These are phyloP conservation scores for Leccinum uliginosum DNA, from an alignment of 768 basidiomycete species.

Conservation along the genomic window DNA sequence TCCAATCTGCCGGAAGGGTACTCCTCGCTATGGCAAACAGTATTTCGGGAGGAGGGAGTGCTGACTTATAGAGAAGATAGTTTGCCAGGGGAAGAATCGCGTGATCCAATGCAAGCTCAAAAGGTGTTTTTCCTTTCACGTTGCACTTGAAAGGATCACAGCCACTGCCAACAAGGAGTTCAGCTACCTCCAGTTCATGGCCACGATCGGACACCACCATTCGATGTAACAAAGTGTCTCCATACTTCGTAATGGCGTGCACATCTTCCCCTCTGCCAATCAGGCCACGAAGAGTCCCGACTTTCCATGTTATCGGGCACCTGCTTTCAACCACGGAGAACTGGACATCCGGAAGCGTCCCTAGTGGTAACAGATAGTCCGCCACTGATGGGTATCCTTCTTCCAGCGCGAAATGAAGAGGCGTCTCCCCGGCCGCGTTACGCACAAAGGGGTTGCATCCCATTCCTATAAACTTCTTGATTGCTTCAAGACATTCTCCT, in stretches of 20 bases:
- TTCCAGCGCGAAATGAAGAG: constrained; percentile 1
- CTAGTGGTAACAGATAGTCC: not conserved
- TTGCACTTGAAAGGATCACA: not conserved
- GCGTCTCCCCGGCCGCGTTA: not conserved
- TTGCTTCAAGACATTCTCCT: not conserved
- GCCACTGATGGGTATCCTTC: not conserved
- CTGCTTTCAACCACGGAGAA: not conserved
- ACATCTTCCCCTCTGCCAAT: not conserved
- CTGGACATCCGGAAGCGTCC: not conserved
- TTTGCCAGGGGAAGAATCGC: not conserved
- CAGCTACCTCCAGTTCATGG: not conserved
- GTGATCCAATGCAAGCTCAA: constrained; percentile 5
- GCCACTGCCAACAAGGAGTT: constrained; percentile 3
- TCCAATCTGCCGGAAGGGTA: not conserved
- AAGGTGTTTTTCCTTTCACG: not conserved
- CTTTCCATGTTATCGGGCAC: not conserved
- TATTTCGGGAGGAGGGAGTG: not conserved
- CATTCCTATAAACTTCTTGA: not conserved
- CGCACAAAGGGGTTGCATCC: not conserved
- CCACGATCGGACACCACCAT: not conserved
- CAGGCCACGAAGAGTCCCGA: not conserved
- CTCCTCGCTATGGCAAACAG: not conserved
- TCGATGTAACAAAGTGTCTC: not conserved
- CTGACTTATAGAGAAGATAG: not conserved
- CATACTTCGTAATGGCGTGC: not conserved